Evolutionary conservation across 73 alveolate genomes (phyloP).

Genomic region (Stentor roeselii): DNA sequence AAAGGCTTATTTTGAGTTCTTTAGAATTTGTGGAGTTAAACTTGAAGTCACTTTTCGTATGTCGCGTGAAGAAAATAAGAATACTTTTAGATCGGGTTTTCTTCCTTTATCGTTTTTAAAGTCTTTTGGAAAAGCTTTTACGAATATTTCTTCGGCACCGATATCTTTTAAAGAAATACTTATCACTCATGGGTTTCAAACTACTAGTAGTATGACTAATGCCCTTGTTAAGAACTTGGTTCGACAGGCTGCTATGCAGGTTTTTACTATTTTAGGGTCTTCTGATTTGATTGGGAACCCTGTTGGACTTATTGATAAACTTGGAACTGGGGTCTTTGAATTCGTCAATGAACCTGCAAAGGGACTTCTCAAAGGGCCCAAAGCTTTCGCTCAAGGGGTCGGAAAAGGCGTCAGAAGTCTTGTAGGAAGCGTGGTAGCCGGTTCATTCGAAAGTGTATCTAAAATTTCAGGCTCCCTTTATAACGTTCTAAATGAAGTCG

Average conservation of each 20-base stretch:
- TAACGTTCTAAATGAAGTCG: slow-evolving; percentile 73
- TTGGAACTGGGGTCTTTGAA: slow-evolving; percentile 92
- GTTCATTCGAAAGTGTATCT: slow-evolving; percentile 76
- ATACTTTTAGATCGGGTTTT: slow-evolving; percentile 36
- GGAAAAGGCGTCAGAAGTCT: slow-evolving; percentile 87
- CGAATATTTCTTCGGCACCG: slow-evolving; percentile 61
- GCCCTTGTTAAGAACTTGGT: slow-evolving; percentile 51
- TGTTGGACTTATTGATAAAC: slow-evolving; percentile 80
- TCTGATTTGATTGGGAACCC: slow-evolving; percentile 90
- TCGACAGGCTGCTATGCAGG: slow-evolving; percentile 67
- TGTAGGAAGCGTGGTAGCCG: slow-evolving; percentile 70
- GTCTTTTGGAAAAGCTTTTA: slow-evolving; percentile 38
- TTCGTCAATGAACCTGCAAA: slow-evolving; percentile 88
- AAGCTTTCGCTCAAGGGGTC: slow-evolving; percentile 84
- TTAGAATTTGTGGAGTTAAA: slow-evolving; percentile 51
- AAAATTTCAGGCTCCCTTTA: slow-evolving; percentile 91
- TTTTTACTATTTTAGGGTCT: slow-evolving; percentile 76
- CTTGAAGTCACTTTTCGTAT: slow-evolving; percentile 32
- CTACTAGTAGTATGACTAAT: slow-evolving; percentile 27
- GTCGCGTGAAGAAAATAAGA: neutral
- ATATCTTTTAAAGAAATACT: slow-evolving; percentile 47
- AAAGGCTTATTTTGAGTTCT: slow-evolving; percentile 48
- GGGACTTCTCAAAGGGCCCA: slow-evolving; percentile 88
- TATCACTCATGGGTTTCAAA: slow-evolving; percentile 41
- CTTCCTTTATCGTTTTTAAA: slow-evolving; percentile 37